These are phyloP conservation scores for Lachancea waltii DNA, from an alignment of 805 yeast genomes.

Conservation along the genomic window DNA sequence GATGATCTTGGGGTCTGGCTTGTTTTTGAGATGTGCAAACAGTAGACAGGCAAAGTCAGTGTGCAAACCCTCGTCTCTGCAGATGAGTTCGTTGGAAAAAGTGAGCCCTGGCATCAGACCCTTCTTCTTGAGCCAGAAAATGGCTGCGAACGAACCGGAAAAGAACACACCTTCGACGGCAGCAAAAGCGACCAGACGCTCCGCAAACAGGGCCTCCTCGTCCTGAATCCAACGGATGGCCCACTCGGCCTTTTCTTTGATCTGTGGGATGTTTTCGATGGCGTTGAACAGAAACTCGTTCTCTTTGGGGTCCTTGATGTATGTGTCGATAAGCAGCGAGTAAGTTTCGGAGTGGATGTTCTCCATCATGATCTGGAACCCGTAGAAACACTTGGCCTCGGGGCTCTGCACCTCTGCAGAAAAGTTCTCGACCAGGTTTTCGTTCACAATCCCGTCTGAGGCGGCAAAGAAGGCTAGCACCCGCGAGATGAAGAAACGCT, in stretches of 20 bases:
- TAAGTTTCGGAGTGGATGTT: constrained; percentile 97
- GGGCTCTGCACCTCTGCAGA: constrained; percentile 95
- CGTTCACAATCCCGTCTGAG: constrained; percentile 96
- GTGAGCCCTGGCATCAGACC: constrained; percentile 99
- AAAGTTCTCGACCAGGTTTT: constrained; percentile 94
- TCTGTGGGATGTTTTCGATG: constrained; percentile 92
- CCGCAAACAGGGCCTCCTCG: constrained; percentile 81
- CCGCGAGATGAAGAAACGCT: constrained; percentile 85
- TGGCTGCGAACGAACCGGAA: constrained; percentile 96
- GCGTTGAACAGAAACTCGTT: constrained; percentile 88
- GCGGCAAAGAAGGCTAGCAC: constrained; percentile 98
- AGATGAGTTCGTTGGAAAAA: constrained; percentile 93
- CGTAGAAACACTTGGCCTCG: constrained; percentile 97
- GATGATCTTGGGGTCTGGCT: constrained; percentile 74
- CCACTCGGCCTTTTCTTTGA: constrained; percentile 97
- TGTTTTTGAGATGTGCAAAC: constrained; percentile 86
- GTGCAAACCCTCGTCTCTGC: constrained; percentile 98
- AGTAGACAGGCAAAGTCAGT: constrained; percentile 96
- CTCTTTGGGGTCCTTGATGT: constrained; percentile 94
- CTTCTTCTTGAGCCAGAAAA: constrained; percentile 98
- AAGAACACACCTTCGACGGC: constrained; percentile 99
- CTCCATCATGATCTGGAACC: constrained; percentile 99
- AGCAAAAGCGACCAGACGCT: constrained; percentile 95
- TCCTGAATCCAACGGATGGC: constrained; percentile 96
- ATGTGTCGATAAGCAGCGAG: constrained; percentile 88